Percentiles rank a stretch among this genome's conserved stretches.
Evolutionary conservation across 352 stramenopile genomes (phyloP).

Genomic region (Phytophthora constricta): DNA sequence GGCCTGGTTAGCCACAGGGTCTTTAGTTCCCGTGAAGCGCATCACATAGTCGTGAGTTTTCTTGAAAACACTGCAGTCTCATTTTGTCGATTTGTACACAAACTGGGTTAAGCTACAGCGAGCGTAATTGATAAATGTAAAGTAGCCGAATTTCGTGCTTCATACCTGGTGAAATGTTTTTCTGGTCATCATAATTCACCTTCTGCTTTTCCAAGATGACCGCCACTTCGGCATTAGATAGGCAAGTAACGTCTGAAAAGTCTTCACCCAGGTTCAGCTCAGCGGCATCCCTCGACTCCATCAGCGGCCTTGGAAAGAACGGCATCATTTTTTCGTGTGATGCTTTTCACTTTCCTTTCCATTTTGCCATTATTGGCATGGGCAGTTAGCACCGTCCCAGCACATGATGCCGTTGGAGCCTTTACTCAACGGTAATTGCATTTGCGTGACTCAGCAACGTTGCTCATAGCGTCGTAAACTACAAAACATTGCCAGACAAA

Average conservation of each 20-base stretch:
- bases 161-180: conserved; percentile 79
- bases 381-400: conserved; percentile 28
- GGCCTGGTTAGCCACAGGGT: conserved; percentile 86
- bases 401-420: background rate
- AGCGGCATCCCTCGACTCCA: conserved; percentile 84
- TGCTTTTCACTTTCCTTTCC: background rate
- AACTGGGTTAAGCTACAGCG: background rate
- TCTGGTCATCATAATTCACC: conserved; percentile 83
- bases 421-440: no score
- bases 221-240: conserved; percentile 87
- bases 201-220: conserved; percentile 90
- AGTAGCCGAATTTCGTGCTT: background rate
- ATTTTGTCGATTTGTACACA: no score
- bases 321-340: conserved; percentile 40
- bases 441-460: no score
- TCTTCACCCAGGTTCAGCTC: conserved; percentile 85
- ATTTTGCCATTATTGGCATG: no score
- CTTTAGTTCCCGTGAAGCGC: conserved; percentile 87
- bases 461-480: no score
- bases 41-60: conserved; percentile 91
- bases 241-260: conserved; percentile 79
- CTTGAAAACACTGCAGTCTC: conserved; percentile 73
- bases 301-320: conserved; percentile 67
- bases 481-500: no score
- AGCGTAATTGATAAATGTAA: no score